Conservation (phyloP, 2,329 filamentous ascomycete genomes). For the Albophoma yamanashiensis region DNA sequence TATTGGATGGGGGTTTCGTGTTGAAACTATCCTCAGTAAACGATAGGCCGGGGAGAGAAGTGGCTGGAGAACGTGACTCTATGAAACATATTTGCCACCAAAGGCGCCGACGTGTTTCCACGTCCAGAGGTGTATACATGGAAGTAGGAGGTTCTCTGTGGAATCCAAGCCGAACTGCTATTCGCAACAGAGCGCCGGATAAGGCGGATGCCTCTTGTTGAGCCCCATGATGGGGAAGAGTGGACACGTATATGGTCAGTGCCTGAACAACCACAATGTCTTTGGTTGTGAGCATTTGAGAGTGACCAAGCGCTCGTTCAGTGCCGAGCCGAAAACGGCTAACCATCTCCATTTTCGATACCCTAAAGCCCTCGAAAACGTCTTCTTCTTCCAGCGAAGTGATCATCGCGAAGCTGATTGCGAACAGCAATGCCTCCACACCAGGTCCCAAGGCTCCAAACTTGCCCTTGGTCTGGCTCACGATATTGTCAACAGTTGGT, state of each 20-base stretch:
- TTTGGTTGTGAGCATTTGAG: slow-evolving; percentile 10
- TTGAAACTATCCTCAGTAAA: slow-evolving; percentile 20
- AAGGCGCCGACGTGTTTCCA: slow-evolving; percentile 11
- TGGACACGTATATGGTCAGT: slow-evolving; percentile 14
- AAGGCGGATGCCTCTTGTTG: slow-evolving; percentile 14
- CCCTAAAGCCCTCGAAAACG: slow-evolving; percentile 8
- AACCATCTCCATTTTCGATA: slow-evolving; percentile 7
- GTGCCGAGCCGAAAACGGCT: slow-evolving; percentile 10
- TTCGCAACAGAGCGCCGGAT: slow-evolving; percentile 11
- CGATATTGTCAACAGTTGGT: slow-evolving; percentile 7
- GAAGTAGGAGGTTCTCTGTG: slow-evolving; percentile 3
- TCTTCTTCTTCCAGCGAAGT: slow-evolving; percentile 12
- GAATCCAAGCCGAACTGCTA: slow-evolving; percentile 11
- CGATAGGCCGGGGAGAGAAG: slow-evolving; percentile 7
- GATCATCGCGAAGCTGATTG: slow-evolving; percentile 15
- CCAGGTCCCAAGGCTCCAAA: slow-evolving; percentile 9
- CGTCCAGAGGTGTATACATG: slow-evolving; percentile 2
- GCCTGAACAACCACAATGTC: slow-evolving; percentile 15
- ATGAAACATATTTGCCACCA: slow-evolving; percentile 20
- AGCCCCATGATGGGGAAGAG: slow-evolving; percentile 9
- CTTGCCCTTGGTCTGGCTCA: slow-evolving; percentile 9
- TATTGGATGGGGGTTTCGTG: slow-evolving; percentile 29
- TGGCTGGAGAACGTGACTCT: slow-evolving; percentile 8
- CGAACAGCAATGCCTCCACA: slow-evolving; percentile 14
- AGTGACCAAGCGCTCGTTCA: slow-evolving; percentile 13